A percentile compares a stretch with the other conserved stretches of the same genome.
phyloP scores from a whole-genome alignment of 2,329 filamentous ascomycete genomes.

The Neocucurbitaria cava region DNA sequence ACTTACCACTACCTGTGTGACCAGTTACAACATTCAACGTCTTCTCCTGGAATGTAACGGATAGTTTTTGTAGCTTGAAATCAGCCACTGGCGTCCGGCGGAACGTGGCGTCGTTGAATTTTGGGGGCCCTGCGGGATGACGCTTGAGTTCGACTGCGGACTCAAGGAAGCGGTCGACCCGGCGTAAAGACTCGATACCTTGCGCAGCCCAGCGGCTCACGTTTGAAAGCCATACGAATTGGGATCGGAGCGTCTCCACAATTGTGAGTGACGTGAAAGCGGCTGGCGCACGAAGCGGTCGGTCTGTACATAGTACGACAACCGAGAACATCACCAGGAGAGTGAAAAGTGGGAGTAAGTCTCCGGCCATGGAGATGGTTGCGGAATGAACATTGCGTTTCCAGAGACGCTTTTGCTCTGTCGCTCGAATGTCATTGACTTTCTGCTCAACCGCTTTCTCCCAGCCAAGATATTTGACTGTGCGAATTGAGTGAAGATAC shows the following conservation, averaged over 20 bases:
- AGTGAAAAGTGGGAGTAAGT: neutral
- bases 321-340: neutral
- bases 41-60: neutral
- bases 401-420: neutral
- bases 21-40: neutral
- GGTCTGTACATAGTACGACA: neutral
- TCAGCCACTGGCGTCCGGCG: neutral
- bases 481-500: neutral
- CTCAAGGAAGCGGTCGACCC: neutral
- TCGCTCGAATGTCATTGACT: neutral
- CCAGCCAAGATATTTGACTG: neutral
- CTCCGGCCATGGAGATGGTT: neutral
- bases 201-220: neutral
- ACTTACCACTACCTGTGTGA: neutral
- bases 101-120: neutral
- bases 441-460: neutral
- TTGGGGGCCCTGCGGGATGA: neutral
- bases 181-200: neutral
- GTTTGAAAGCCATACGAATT: neutral
- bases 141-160: neutral
- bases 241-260: neutral
- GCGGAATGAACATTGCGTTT: neutral
- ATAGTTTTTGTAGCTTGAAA: neutral
- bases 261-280: neutral
- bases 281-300: neutral